These are phyloP conservation scores for Diaporthe velutina DNA, from an alignment of 2,329 filamentous ascomycete genomes.

Conservation along the genomic window DNA sequence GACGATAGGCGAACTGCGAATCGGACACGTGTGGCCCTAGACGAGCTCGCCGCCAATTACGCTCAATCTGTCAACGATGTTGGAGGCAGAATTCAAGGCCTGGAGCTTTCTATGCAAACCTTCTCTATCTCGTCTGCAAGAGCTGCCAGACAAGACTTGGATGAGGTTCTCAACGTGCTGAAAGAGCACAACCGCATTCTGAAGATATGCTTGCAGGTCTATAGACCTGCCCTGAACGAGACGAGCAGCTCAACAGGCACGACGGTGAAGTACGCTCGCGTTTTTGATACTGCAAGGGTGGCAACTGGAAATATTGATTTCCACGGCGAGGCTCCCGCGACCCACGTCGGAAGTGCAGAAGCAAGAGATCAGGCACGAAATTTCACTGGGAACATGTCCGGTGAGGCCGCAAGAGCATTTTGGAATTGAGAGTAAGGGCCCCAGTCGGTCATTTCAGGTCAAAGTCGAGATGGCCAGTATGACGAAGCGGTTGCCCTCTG, in stretches of 20 bases:
- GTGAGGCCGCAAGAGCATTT: background rate
- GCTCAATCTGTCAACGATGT: conserved; percentile 15
- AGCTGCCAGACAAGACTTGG: background rate
- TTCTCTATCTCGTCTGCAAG: background rate
- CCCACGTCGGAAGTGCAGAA: background rate
- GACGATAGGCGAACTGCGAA: conserved; percentile 3
- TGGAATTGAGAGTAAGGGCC: background rate
- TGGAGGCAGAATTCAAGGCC: background rate
- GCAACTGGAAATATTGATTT: conserved; percentile 21
- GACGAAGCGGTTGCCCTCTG: too few species aligned
- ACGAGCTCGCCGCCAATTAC: conserved; percentile 11
- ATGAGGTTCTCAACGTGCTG: background rate
- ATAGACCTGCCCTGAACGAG: conserved; percentile 19
- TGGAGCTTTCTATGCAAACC: conserved; percentile 1
- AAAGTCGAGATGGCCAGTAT: background rate
- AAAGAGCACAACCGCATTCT: conserved; percentile 11
- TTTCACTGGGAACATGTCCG: background rate
- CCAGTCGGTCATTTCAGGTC: background rate
- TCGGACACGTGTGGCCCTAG: conserved; percentile 3
- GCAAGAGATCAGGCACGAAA: background rate
- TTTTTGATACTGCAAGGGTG: conserved; percentile 7
- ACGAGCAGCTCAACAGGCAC: conserved; percentile 1
- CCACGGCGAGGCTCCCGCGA: background rate
- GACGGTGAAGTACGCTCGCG: conserved; percentile 6
- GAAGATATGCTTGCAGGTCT: background rate